phyloP scores from a whole-genome alignment of 129 eudicot species.

The Sambucus nigra region DNA sequence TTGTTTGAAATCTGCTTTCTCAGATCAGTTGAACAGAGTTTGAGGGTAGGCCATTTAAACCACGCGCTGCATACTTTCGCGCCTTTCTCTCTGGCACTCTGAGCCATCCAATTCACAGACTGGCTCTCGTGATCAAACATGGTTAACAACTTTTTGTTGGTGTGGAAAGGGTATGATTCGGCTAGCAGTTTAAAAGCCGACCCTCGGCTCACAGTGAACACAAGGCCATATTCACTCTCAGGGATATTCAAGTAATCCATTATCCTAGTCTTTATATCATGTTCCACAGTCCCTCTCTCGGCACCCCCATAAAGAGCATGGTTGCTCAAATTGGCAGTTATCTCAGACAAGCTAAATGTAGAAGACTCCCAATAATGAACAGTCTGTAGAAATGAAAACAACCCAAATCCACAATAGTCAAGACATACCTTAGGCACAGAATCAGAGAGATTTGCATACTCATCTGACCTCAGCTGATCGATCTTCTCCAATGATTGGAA shows the following conservation, averaged over 20 bases:
- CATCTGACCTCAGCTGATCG: slow-evolving; percentile 84
- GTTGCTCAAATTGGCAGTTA: slow-evolving; percentile 91
- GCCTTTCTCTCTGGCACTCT: slow-evolving; percentile 87
- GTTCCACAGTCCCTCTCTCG: slow-evolving; percentile 84
- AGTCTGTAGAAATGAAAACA: slow-evolving; percentile 86
- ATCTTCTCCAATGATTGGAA: slow-evolving; percentile 82
- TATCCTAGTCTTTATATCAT: slow-evolving; percentile 77
- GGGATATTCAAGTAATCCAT: slow-evolving; percentile 98
- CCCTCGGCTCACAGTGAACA: slow-evolving; percentile 91
- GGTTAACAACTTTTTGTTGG: slow-evolving; percentile 83
- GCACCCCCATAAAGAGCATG: slow-evolving; percentile 98
- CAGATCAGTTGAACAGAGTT: slow-evolving; percentile 89
- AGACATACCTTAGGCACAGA: slow-evolving; percentile 81
- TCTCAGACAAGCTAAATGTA: slow-evolving; percentile 89
- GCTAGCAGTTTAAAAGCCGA: slow-evolving; percentile 93
- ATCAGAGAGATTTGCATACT: slow-evolving; percentile 65
- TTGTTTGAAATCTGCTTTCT: slow-evolving; percentile 78
- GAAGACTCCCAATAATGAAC: slow-evolving; percentile 92
- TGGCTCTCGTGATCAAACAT: slow-evolving; percentile 99
- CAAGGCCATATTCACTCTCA: slow-evolving; percentile 87
- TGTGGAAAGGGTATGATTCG: slow-evolving; percentile 95
- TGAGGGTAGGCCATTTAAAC: slow-evolving; percentile 99
- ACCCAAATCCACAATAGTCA: slow-evolving; percentile 95
- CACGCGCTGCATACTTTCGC: slow-evolving; percentile 91
- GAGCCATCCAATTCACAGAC: slow-evolving; percentile 97